Base-by-base conservation (phyloP, 164 flowering plant genomes). In the Nymphaea thermarum region DNA sequence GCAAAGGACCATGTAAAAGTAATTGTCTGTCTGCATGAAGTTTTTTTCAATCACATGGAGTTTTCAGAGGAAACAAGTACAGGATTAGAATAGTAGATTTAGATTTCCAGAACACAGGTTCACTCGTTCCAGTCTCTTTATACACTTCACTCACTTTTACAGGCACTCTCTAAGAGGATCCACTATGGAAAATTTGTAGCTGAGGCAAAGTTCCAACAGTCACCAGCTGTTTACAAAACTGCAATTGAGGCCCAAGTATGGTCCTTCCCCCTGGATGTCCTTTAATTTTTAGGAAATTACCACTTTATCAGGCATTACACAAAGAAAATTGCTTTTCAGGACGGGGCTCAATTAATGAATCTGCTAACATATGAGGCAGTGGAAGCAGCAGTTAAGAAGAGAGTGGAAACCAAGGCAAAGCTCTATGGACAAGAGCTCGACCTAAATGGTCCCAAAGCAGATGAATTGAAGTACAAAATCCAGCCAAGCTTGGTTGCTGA, bases 121-220 rank as follows among this genome's bases (percentile, higher is more conserved):
- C n/a, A 45, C 14, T 60, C 2, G 4, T 17, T 36, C 55, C 18
- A 5, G 15, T 67, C 65, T 25, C 41, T 18, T 45, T 62, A 41
- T 66, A 14, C 47, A 41, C 2, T 6, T 0, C 1, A 4, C 43
- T 65, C 15, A 43, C 67, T 53, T 41, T 69, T 74, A 75, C 83
- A 91, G 99, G 84, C 82, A 60, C 85, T 94, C n/a, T 91, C 97
- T 42, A 94, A 88, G 74, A 82, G 96, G 80, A 88, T 91, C 51
- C 98, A 94, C 70, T 94, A 91, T 74, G 96, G 96, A 5, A 91
- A 91, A 77, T 94, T 77, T 76, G 98, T 94, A 0, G 97, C 96
- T 42, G 98, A 94, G 80, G 90, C 92, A 14, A 94, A 94, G 75
- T 91, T 81, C 68, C 85, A 67, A 68, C 91, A 85, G 41, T 76